A percentile compares a stretch with the other conserved stretches of the same genome.
Conservation (phyloP, 2,329 filamentous ascomycete genomes). For the Dothideomycetes sp. region DNA sequence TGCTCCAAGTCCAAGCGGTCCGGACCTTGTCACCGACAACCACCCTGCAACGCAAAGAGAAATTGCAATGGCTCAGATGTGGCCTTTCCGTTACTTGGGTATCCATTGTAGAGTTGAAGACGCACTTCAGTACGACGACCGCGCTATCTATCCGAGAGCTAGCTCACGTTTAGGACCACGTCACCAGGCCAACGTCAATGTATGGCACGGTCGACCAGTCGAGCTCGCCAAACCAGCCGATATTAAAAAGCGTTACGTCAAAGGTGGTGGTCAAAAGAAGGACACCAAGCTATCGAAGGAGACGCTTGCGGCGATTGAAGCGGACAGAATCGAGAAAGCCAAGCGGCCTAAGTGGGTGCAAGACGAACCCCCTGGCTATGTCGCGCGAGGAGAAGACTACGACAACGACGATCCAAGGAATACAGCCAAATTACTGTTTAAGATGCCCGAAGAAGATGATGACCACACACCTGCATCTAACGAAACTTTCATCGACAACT, state of each 20-base stretch:
- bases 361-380: constrained; percentile 81
- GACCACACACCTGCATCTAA: constrained; percentile 27
- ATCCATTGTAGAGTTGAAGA: constrained; percentile 94
- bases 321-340: constrained; percentile 68
- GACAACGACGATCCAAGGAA: constrained; percentile 61
- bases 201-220: constrained; percentile 83
- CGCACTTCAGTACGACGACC: constrained; percentile 90
- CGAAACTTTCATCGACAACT: constrained; percentile 60
- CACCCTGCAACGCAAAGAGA: constrained; percentile 69
- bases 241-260: constrained; percentile 66
- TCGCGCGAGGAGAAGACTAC: constrained; percentile 73
- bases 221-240: constrained; percentile 83
- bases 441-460: constrained; percentile 41
- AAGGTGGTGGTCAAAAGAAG: constrained; percentile 57
- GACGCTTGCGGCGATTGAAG: constrained; percentile 66
- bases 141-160: constrained; percentile 83
- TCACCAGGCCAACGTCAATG: constrained; percentile 76
- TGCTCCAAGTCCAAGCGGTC: constrained; percentile 36
- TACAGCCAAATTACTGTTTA: constrained; percentile 70
- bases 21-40: constrained; percentile 47
- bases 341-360: constrained; percentile 87
- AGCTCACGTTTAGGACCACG: constrained; percentile 85
- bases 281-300: constrained; percentile 73
- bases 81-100: constrained; percentile 92
- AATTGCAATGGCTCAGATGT: constrained; percentile 83